Evolutionary conservation across 2,329 filamentous ascomycete genomes (phyloP), one percentile per base, ranked within the genome.

Genomic region (Fusarium tanahbumbuense): DNA sequence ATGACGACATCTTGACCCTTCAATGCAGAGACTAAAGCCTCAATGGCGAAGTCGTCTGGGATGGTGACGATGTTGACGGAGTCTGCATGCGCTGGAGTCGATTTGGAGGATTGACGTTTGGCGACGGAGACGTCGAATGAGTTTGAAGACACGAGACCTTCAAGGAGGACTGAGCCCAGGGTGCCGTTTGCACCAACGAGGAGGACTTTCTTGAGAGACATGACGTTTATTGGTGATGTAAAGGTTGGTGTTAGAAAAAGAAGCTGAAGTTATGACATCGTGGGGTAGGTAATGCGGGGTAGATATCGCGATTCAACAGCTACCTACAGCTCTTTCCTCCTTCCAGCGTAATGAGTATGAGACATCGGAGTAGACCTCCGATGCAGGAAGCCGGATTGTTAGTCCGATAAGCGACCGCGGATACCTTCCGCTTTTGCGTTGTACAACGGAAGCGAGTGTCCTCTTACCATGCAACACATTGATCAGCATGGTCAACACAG

Each of bases 1-100:
- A 91, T 76, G 22, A 90, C 82, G 13, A 86, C 89, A 71, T 91
- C 88, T 56, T 89, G 84, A 16, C 84, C 86, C 41, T 81, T 71
- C 53, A 91, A 82, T 0, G 84, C 85, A 1, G 79, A 63, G 6
- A 79, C 81, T 10, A 91, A 72, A 16, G 76, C 76, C 1, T 78
- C 71, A n/a, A 78, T 65, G 8, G 72, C 56, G 48, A 81, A 72
- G 25, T 74, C 73, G 18, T 76, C 73, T 6, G 75, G 73, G 47
- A 80, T 71, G 57, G 73, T 58, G 62, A 79, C 67, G 27, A 70
- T 62, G 12, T 49, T 58, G 18, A 74, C 49, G 6, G 64, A 56
- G 3, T 68, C 68, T n/a, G 73, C 55, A 28, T 75, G 62, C 12
- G 76, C 62, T 2, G 72, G 74, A 1, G 75, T 68, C 11, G 78